phyloP scores from a whole-genome alignment of 1,139 yeast species.

The Sugiyamaella novakii region DNA sequence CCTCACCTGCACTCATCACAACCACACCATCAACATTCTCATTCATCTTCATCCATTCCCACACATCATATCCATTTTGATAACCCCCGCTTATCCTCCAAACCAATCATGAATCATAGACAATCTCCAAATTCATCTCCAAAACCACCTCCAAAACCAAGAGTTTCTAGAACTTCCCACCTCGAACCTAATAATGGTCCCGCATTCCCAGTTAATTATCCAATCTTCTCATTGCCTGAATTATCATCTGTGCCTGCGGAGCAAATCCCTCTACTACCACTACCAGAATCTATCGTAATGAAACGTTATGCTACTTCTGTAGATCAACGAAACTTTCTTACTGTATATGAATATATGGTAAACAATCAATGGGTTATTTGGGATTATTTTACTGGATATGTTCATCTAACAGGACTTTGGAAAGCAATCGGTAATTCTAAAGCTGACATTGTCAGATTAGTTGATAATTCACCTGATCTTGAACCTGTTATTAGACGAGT shows the following conservation, averaged over 20 bases:
- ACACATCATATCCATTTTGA: not conserved
- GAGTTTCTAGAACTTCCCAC: conserved; percentile 12
- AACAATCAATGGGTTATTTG: conserved; percentile 74
- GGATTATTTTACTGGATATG: conserved; percentile 88
- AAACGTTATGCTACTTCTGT: conserved; percentile 73
- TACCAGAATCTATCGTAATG: conserved; percentile 47
- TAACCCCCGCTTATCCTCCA: not conserved
- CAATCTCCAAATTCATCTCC: conserved; percentile 9
- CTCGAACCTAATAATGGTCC: conserved; percentile 12
- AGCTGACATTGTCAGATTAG: conserved; percentile 73
- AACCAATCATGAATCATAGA: not conserved
- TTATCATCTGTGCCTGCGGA: conserved; percentile 26
- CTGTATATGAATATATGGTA: conserved; percentile 71
- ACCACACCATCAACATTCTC: not conserved
- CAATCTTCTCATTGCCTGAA: conserved; percentile 13
- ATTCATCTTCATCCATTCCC: not conserved
- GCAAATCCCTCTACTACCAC: conserved; percentile 39
- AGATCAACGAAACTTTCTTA: conserved; percentile 67
- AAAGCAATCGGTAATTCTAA: conserved; percentile 72
- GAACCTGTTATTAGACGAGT: conserved; percentile 73
- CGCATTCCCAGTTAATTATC: conserved; percentile 16
- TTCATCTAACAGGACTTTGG: conserved; percentile 91
- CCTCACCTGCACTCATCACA: too few species aligned
- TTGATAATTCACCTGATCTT: conserved; percentile 71
- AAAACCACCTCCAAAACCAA: conserved; percentile 5